phyloP scores from a whole-genome alignment of 345 rosid species.

The Erucastrum elatum region DNA sequence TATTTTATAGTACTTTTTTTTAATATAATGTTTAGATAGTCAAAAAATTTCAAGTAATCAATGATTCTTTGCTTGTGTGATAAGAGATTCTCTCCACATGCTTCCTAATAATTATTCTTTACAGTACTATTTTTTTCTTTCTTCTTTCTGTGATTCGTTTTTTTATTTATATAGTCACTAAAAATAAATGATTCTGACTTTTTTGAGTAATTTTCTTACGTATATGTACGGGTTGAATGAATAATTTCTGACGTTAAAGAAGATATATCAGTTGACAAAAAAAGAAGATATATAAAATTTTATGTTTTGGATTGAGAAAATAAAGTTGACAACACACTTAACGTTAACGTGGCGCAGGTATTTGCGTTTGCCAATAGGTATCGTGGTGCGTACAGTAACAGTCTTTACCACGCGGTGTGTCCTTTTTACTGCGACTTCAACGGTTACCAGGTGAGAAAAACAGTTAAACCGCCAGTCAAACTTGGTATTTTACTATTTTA shows the following conservation, averaged over 20 bases:
- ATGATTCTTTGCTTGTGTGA: conserved; percentile 41
- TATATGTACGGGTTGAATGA: conserved; percentile 28
- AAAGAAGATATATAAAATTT: background rate
- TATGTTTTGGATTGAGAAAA: background rate
- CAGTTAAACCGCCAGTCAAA: background rate
- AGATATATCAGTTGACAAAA: conserved; percentile 2
- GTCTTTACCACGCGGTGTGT: conserved; percentile 73
- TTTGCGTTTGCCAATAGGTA: conserved; percentile 84
- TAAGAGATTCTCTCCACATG: conserved; percentile 30
- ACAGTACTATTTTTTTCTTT: conserved; percentile 21
- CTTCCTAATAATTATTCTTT: conserved; percentile 8
- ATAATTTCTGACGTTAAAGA: conserved; percentile 26
- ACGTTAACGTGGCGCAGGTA: conserved; percentile 54
- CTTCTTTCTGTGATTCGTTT: conserved; percentile 30
- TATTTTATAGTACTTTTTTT: background rate
- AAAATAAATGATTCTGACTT: background rate
- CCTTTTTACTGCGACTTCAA: conserved; percentile 96
- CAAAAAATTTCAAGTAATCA: conserved; percentile 10
- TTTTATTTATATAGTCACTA: background rate
- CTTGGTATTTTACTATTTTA: conserved; percentile 15
- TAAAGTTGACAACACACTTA: background rate
- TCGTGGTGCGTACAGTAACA: conserved; percentile 82
- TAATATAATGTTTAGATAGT: conserved; percentile 3
- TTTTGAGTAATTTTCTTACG: conserved; percentile 12
- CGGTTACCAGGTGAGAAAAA: conserved; percentile 73